Conservation (phyloP, 1,284 basidiomycete genomes). For the Sutorius eximius region DNA sequence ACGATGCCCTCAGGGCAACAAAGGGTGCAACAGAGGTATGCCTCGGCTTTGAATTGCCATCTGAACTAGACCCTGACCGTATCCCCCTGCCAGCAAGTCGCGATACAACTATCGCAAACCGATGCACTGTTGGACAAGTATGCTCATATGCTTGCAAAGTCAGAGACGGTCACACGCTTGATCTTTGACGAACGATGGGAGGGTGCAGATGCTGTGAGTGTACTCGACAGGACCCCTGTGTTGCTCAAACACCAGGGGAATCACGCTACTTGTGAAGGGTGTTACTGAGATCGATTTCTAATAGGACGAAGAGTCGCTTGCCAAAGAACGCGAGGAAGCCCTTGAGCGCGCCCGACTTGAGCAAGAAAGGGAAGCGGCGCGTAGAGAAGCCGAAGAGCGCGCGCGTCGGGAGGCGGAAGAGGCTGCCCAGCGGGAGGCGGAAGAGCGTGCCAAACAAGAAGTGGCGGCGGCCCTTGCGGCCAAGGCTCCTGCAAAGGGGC, state of each 20-base stretch:
- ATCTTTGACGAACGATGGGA: constrained; percentile 75
- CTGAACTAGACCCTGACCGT: not conserved
- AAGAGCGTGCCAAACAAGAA: constrained; percentile 32
- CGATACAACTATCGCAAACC: constrained; percentile 63
- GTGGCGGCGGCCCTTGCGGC: constrained; percentile 20
- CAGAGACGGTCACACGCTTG: constrained; percentile 62
- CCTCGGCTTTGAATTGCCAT: not conserved
- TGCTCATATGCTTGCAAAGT: constrained; percentile 62
- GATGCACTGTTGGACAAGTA: constrained; percentile 73
- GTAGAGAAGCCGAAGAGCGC: constrained; percentile 47
- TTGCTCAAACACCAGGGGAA: not conserved
- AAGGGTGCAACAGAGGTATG: constrained; percentile 66
- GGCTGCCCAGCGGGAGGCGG: constrained; percentile 31
- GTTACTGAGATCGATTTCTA: constrained; percentile 5
- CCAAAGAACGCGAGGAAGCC: constrained; percentile 49
- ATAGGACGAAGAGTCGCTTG: constrained; percentile 60
- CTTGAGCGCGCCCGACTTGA: constrained; percentile 48
- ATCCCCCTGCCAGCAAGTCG: constrained; percentile 49
- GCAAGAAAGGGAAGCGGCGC: constrained; percentile 48
- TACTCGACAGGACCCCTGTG: not conserved
- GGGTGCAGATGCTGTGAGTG: constrained; percentile 63
- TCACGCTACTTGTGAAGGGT: not conserved
- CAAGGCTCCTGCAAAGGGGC: constrained; percentile 31
- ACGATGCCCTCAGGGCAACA: constrained; percentile 60
- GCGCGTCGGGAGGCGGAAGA: constrained; percentile 49